Conservation (phyloP, 768 basidiomycete species). For the Russula sp. region DNA sequence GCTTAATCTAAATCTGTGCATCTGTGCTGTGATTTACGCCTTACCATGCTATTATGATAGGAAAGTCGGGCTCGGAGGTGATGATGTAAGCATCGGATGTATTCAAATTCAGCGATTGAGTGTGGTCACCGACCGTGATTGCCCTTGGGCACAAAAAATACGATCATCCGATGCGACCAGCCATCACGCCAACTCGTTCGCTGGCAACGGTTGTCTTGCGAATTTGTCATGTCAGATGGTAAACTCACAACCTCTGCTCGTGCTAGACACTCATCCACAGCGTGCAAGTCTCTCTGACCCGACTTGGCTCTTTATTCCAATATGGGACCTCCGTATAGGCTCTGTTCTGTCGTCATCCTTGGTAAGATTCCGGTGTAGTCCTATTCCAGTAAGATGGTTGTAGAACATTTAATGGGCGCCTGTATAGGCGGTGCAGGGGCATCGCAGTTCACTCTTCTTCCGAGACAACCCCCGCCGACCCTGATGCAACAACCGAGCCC, state of each 20-base stretch:
- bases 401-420: conserved; percentile 2
- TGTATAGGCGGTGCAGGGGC: neutral
- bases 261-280: neutral
- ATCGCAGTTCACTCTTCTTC: neutral
- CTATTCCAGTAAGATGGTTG: no score
- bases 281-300: neutral
- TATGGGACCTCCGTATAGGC: no score
- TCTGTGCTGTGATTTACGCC: no score
- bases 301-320: neutral
- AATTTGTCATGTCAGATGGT: neutral
- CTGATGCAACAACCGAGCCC: neutral
- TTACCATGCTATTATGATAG: no score
- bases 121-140: no score
- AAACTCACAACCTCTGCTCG: neutral
- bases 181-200: neutral
- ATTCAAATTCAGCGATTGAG: neutral
- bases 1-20: no score
- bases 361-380: neutral
- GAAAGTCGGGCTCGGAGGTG: neutral
- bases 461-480: neutral
- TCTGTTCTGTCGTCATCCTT: neutral
- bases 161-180: neutral
- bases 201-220: neutral
- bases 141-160: no score
- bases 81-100: conserved; percentile 4